A percentile compares a stretch with the other conserved stretches of the same genome.
These are phyloP conservation scores for Coemansia sp. DNA, from an alignment of 192 early-diverging fungal species.

Conservation along the genomic window DNA sequence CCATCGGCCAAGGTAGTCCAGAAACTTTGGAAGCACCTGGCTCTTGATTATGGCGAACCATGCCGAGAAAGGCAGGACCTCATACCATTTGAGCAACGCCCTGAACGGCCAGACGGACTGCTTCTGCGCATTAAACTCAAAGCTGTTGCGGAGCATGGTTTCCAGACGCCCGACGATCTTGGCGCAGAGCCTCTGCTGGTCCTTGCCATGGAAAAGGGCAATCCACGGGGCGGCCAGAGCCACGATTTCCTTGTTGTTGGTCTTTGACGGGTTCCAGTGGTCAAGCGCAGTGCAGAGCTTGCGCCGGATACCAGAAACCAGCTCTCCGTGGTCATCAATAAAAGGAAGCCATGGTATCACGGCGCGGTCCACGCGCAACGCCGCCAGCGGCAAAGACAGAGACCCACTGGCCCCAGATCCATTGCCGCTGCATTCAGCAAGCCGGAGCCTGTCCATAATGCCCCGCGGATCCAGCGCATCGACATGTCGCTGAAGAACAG, in stretches of 20 bases:
- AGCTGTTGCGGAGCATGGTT: slow-evolving; percentile 27
- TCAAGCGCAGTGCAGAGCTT: slow-evolving; percentile 47
- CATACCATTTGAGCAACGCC: slow-evolving; percentile 32
- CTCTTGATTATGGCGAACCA: slow-evolving; percentile 28
- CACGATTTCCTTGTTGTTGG: slow-evolving; percentile 25
- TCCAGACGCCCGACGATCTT: slow-evolving; percentile 23
- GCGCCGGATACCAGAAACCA: slow-evolving; percentile 30
- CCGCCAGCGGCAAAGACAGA: slow-evolving; percentile 1
- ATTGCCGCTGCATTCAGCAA: neutral
- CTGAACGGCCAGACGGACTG: slow-evolving; percentile 46
- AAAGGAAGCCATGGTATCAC: slow-evolving; percentile 51
- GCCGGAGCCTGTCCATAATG: slow-evolving; percentile 12
- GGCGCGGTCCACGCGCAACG: slow-evolving; percentile 26
- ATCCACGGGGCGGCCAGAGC: slow-evolving; percentile 34
- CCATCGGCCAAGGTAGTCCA: slow-evolving; percentile 37
- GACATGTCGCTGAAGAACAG: slow-evolving; percentile 24
- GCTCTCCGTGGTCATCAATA: slow-evolving; percentile 26
- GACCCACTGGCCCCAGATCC: neutral
- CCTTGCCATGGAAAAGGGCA: slow-evolving; percentile 31
- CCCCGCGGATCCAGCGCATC: slow-evolving; percentile 23
- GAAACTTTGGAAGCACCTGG: slow-evolving; percentile 22
- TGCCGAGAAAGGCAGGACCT: slow-evolving; percentile 19
- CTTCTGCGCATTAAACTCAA: slow-evolving; percentile 26
- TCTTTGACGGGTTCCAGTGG: slow-evolving; percentile 29
- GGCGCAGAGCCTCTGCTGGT: slow-evolving; percentile 20